phyloP scores from a whole-genome alignment of 371 early-diverging fungal genomes.

The Syncephalastrum monosporum region DNA sequence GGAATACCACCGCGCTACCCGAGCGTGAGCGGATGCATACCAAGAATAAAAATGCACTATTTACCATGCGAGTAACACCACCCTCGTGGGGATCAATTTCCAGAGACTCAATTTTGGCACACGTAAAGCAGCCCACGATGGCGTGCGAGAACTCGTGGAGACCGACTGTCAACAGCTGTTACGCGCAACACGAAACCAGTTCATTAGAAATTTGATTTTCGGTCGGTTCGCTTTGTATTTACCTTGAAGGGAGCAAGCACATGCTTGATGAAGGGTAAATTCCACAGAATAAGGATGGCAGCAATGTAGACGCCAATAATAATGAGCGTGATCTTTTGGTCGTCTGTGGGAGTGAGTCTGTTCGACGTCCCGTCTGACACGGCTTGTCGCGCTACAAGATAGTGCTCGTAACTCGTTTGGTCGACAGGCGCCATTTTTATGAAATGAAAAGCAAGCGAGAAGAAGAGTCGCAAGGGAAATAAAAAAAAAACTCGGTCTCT shows the following conservation, averaged over 20 bases:
- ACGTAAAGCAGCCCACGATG: constrained; percentile 74
- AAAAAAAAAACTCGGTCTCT: no score
- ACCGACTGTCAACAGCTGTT: constrained; percentile 69
- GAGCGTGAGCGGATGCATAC: no score
- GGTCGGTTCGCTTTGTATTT: constrained; percentile 4
- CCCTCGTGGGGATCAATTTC: constrained; percentile 88
- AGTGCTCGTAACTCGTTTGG: constrained; percentile 12
- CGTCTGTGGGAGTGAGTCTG: constrained; percentile 54
- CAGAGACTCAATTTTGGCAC: constrained; percentile 82
- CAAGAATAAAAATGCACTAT: no score
- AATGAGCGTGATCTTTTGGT: constrained; percentile 60
- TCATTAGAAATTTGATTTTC: background rate
- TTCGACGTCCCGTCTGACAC: constrained; percentile 12
- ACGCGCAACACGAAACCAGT: background rate
- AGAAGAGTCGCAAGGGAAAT: background rate
- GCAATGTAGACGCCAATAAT: constrained; percentile 65
- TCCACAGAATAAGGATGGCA: constrained; percentile 78
- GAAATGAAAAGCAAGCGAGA: background rate
- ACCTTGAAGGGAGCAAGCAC: constrained; percentile 88
- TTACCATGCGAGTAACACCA: constrained; percentile 77
- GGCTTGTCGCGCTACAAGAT: constrained; percentile 17
- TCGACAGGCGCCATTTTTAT: constrained; percentile 8
- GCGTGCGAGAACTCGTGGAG: constrained; percentile 83
- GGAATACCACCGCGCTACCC: constrained; percentile 61
- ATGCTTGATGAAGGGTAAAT: constrained; percentile 73